Base-by-base conservation (phyloP, 2,329 filamentous ascomycete species). In the Aspergillus transmontanensis region DNA sequence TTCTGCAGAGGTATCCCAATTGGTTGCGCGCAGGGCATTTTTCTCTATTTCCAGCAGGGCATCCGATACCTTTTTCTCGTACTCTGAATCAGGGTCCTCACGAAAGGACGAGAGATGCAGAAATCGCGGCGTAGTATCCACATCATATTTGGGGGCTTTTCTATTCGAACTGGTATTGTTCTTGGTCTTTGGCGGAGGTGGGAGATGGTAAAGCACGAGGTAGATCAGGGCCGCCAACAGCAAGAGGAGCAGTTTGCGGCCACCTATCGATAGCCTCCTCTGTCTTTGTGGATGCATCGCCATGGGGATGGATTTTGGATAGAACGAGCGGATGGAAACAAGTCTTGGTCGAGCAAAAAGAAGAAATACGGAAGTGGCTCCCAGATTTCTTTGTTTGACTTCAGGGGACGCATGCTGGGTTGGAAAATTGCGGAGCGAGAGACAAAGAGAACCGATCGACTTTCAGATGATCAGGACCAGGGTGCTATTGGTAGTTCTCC, bases 71-170 rank as follows among this genome's bases (percentile, higher is more conserved):
- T 57, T 58, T 11, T 46, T 55, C 61, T 77, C 75, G 21, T 74
- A 77, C 6, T 66, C 67, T n/a, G 64, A 26, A 54, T 77, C 71
- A 3, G 73, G 73, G 30, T 70, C 45, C 4, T 66, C 45, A 26
- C 75, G 73, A 59, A 73, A 75, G 2, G 63, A n/a, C 16, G 75
- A 76, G 12, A 55, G 67, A 43, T 75, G 69, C 2, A 76, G 66
- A 51, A 70, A 76, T 19, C 64, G 70, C 2, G 74, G 73, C 12
- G 58, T 63, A 32, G 67, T 60, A 12, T 66, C 64, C 19, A 68
- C 48, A 43, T 67, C 58, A 54, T 69, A 64, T 34, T 61, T 34
- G 16, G 68, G 68, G 3, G 63, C 39, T 59, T 62, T 60, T 51
- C 61, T 59, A 23, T 54, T 39, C 4, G 63, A 11, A 12, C 48